These are phyloP conservation scores for Pogostemon cablin DNA, from an alignment of 257 asterid genomes.

Conservation along the genomic window DNA sequence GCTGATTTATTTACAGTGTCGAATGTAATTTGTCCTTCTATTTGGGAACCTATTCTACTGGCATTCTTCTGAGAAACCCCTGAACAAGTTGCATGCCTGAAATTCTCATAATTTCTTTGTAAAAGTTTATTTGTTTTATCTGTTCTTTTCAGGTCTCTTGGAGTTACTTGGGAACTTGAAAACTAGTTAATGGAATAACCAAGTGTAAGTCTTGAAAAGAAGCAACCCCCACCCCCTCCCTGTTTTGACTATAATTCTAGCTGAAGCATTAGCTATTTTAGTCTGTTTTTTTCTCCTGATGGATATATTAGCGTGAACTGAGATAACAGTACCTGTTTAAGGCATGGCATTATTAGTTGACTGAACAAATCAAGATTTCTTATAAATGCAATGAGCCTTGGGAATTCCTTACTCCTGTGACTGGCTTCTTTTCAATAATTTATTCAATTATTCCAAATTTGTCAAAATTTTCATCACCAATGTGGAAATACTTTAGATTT, in stretches of 20 bases:
- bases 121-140: neutral
- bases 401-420: constrained; percentile 4
- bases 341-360: neutral
- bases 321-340: neutral
- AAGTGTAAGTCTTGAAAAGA: constrained; percentile 18
- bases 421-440: neutral
- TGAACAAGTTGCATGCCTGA: neutral
- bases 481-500: neutral
- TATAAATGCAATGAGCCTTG: constrained; percentile 8
- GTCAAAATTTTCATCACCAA: neutral
- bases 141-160: constrained; percentile 26
- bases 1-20: neutral
- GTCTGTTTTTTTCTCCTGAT: neutral
- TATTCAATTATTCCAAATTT: neutral
- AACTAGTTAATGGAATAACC: constrained; percentile 29
- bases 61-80: constrained; percentile 1
- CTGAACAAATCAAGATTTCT: neutral
- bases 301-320: neutral
- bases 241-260: neutral
- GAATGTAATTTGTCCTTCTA: constrained; percentile 11
- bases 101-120: neutral
- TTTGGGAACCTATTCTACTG: neutral
- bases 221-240: neutral
- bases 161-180: constrained; percentile 26
- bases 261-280: neutral